These are phyloP conservation scores for Globisporangium polare DNA, from an alignment of 352 stramenopile species.

Conservation along the genomic window DNA sequence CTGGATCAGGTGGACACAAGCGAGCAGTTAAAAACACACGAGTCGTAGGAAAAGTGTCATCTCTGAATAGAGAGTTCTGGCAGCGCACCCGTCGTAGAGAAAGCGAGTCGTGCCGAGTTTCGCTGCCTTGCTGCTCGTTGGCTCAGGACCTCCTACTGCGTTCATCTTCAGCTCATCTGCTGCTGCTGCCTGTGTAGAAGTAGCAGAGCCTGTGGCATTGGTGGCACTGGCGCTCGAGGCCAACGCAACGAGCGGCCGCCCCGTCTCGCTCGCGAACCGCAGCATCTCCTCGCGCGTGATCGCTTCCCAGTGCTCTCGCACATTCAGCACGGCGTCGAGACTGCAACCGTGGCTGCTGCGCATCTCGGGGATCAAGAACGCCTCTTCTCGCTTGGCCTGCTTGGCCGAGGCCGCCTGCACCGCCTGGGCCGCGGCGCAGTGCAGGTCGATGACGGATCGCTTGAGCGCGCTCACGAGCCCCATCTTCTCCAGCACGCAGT, in stretches of 20 bases:
- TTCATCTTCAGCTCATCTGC: not conserved
- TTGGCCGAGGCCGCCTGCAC: slow-evolving; percentile 16
- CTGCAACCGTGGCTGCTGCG: slow-evolving; percentile 20
- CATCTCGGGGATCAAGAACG: slow-evolving; percentile 21
- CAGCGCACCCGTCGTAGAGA: slow-evolving; percentile 57
- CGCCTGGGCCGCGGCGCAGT: slow-evolving; percentile 35
- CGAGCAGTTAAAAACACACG: not conserved
- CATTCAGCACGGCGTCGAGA: slow-evolving; percentile 42
- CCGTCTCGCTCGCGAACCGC: slow-evolving; percentile 41
- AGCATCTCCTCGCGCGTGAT: slow-evolving; percentile 72
- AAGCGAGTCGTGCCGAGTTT: slow-evolving; percentile 32
- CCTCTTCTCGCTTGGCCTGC: slow-evolving; percentile 23
- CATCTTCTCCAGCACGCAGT: slow-evolving; percentile 52
- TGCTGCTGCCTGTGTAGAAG: not conserved
- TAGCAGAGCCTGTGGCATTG: not conserved
- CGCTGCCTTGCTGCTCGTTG: not conserved
- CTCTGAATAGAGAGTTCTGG: not conserved
- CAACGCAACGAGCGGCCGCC: slow-evolving; percentile 28
- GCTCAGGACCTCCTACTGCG: not conserved
- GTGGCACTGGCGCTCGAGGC: not conserved
- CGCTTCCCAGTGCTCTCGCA: slow-evolving; percentile 49
- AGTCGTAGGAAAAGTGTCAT: not conserved
- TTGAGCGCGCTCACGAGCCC: slow-evolving; percentile 49
- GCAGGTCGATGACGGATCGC: slow-evolving; percentile 52
- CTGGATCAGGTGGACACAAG: slow-evolving; percentile 19